phyloP scores from a whole-genome alignment of 2,329 filamentous ascomycete genomes.

The Trichothecium sympodiale region DNA sequence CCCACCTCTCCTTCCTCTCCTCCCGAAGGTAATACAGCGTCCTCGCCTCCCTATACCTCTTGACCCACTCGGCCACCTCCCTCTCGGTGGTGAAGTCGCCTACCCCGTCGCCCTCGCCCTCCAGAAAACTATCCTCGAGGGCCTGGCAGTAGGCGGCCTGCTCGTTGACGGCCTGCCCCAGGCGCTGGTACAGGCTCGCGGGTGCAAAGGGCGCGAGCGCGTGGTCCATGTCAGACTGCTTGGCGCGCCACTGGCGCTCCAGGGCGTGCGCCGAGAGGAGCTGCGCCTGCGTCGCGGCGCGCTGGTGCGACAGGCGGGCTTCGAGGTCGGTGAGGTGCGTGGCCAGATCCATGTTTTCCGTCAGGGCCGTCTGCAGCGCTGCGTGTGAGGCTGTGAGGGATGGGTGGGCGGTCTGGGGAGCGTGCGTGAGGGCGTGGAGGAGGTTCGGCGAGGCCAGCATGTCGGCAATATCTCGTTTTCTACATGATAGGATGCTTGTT shows the following conservation, averaged over 20 bases:
- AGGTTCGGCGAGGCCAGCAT: slow-evolving; percentile 54
- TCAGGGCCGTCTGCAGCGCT: slow-evolving; percentile 52
- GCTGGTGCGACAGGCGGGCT: slow-evolving; percentile 43
- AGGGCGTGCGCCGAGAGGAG: slow-evolving; percentile 75
- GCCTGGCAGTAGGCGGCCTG: slow-evolving; percentile 72
- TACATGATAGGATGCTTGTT: slow-evolving; percentile 19
- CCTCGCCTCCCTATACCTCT: slow-evolving; percentile 68
- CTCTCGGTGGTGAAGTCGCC: slow-evolving; percentile 47
- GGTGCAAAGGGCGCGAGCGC: slow-evolving; percentile 78
- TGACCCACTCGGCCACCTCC: slow-evolving; percentile 77
- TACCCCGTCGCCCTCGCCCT: slow-evolving; percentile 32
- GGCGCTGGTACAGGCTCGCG: slow-evolving; percentile 71
- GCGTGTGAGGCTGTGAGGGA: slow-evolving; percentile 56
- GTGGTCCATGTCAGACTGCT: slow-evolving; percentile 80
- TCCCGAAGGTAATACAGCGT: slow-evolving; percentile 68
- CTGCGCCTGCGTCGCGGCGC: slow-evolving; percentile 65
- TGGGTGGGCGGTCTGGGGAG: slow-evolving; percentile 56
- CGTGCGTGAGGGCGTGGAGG: slow-evolving; percentile 63
- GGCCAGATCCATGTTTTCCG: slow-evolving; percentile 63
- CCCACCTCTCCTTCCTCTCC: slow-evolving; percentile 88
- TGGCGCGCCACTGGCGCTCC: slow-evolving; percentile 84
- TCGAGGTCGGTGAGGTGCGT: slow-evolving; percentile 51
- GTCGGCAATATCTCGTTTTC: slow-evolving; percentile 67
- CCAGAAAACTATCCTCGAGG: slow-evolving; percentile 87
- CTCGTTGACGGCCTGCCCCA: slow-evolving; percentile 67